phyloP scores from a whole-genome alignment of 495 filamentous ascomycete species.

The Talaromyces liani region DNA sequence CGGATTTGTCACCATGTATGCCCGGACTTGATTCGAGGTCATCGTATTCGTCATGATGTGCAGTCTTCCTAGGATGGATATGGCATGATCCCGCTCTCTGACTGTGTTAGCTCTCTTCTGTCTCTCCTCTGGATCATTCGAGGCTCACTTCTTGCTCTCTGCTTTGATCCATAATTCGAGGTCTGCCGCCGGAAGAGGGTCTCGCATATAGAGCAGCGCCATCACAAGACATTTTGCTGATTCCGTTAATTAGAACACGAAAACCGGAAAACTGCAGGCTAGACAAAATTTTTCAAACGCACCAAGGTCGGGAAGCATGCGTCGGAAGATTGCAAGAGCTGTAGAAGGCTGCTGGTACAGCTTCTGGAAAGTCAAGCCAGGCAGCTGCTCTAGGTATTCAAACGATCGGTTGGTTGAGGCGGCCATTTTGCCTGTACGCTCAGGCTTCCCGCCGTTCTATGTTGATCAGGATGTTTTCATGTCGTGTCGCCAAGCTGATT shows the following conservation, averaged over 20 bases:
- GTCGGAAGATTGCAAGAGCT: conserved; percentile 88
- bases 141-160: conserved; percentile 55
- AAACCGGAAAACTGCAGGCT: background rate
- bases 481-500: background rate
- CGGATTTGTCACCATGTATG: conserved; percentile 62
- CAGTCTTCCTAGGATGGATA: conserved; percentile 71
- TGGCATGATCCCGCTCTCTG: conserved; percentile 73
- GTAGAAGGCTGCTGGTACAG: conserved; percentile 96
- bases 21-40: conserved; percentile 51
- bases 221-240: conserved; percentile 92
- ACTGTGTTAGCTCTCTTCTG: background rate
- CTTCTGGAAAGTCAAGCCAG: conserved; percentile 77
- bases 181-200: conserved; percentile 63
- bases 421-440: conserved; percentile 47
- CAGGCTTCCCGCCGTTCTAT: conserved; percentile 7
- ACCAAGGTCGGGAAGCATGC: conserved; percentile 92
- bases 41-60: conserved; percentile 64
- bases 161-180: conserved; percentile 78
- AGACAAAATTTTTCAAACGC: conserved; percentile 20
- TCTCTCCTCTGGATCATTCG: background rate
- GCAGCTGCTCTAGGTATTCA: conserved; percentile 85
- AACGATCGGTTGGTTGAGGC: conserved; percentile 58
- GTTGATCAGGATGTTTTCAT: conserved; percentile 6
- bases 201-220: conserved; percentile 80
- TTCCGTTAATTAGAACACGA: conserved; percentile 15